These are phyloP conservation scores for Termitomyces sp. DNA, from an alignment of 768 basidiomycete genomes.

Conservation along the genomic window DNA sequence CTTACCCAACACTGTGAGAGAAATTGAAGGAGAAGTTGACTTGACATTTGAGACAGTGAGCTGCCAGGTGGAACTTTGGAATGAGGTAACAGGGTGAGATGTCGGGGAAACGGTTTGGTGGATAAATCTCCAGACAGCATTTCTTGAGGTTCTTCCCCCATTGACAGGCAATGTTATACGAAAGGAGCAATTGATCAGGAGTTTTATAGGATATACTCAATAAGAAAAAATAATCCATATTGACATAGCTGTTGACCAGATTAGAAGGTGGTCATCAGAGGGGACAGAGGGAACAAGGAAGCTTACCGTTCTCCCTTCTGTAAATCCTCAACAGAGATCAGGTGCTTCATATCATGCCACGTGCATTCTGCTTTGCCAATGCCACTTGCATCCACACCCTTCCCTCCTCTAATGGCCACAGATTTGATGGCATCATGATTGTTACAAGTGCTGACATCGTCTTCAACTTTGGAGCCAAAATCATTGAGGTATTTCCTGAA, in stretches of 20 bases:
- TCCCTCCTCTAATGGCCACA: background rate
- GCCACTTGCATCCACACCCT: background rate
- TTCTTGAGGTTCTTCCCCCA: conserved; percentile 23
- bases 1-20: conserved; percentile 17
- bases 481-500: conserved; percentile 13
- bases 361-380: background rate
- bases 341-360: background rate
- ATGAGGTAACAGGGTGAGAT: too few relatives aligned
- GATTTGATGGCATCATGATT: background rate
- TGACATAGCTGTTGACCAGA: conserved; percentile 9
- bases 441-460: conserved; percentile 16
- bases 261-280: background rate
- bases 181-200: too few relatives aligned
- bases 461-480: background rate
- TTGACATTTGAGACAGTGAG: conserved; percentile 25
- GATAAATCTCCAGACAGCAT: conserved; percentile 11
- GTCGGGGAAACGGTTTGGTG: background rate
- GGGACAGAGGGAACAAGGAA: background rate
- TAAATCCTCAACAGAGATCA: background rate
- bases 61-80: conserved; percentile 31
- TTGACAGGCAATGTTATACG: conserved; percentile 32
- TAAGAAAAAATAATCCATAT: conserved; percentile 27
- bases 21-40: conserved; percentile 25
- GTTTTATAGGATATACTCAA: too few relatives aligned
- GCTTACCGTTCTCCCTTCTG: conserved; percentile 4